Base-by-base conservation (phyloP, 345 rosid species). In the Lagerstroemia speciosa region DNA sequence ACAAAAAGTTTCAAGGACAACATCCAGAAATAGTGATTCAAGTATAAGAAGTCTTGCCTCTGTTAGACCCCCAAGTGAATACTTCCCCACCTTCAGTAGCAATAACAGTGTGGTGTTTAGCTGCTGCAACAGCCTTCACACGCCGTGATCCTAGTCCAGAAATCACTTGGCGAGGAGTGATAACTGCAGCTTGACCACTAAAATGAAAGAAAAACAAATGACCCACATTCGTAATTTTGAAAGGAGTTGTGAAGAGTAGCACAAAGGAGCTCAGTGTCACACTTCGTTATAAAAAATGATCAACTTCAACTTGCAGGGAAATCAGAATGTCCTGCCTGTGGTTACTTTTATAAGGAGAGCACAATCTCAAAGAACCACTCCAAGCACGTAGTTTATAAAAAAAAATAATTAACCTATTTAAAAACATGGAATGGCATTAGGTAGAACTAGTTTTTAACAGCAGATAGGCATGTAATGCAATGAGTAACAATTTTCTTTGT, bases 131-230 rank as follows among this genome's bases (percentile, higher is more conserved):
- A 68, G 96, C 92, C 80, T 83, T 91, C 76, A 94, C 97, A 71
- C 84, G 82, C 67, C 90, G 95, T 67, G 86, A 76, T 65, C 97
- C 91, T 71, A 94, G 77, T 70, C 99, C 93, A 80, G 83, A 83
- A 76, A 82, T 80, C 82, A 94, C 92, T 82, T 79, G 94, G 73
- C 99, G 93, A 67, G 99, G 99, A 79, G 97, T 91, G 77, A 94
- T 94, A 66, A 91, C 95, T 55, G 99, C 97, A 79, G 97, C 99
- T 84, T 94, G 99, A 76, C 99, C 97, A 50, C 99, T 94, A 85
- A 67, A 67, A 71, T 22, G 69, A 74, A 74, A 77, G 48, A 74
- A 75, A 76, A 14, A 19, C 26, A 19, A 19, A 45, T 34, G 27
- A 24, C 38, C 10, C 19, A 27, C 63, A 58, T 58, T 58, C 1